Percentiles rank a stretch among this genome's conserved stretches.
Conservation (phyloP, 305 asterid genomes). For the Plantago lanceolata region DNA sequence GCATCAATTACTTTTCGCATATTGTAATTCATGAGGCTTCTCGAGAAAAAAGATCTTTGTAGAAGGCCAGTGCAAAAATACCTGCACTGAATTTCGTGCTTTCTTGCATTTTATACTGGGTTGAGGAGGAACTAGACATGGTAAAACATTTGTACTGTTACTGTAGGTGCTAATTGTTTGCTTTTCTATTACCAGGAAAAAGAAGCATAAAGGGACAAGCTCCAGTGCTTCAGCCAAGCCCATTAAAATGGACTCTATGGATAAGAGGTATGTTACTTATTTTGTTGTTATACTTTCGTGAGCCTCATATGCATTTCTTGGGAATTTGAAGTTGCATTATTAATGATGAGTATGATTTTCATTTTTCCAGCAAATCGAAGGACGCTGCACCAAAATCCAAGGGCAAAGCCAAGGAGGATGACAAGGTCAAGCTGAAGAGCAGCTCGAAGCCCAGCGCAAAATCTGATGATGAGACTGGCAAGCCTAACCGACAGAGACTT, state of each 20-base stretch:
- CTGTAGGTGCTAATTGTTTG: constrained; percentile 17
- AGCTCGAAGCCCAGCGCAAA: constrained; percentile 38
- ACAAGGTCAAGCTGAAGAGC: constrained; percentile 40
- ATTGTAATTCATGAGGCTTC: constrained; percentile 2
- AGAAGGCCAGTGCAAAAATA: background rate
- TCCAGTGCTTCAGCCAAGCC: constrained; percentile 49
- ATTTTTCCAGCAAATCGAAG: constrained; percentile 45
- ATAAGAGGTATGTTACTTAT: constrained; percentile 46
- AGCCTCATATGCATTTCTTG: background rate
- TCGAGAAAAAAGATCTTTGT: background rate
- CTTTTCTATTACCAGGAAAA: constrained; percentile 44
- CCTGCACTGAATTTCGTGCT: background rate
- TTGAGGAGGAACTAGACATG: background rate
- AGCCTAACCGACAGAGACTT: constrained; percentile 39
- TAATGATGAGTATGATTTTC: constrained; percentile 26
- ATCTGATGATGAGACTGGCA: constrained; percentile 33
- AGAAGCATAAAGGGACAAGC: constrained; percentile 47
- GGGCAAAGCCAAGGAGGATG: constrained; percentile 45
- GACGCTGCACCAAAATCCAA: constrained; percentile 43
- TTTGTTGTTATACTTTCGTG: background rate
- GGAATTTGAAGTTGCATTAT: constrained; percentile 3
- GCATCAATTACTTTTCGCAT: no score
- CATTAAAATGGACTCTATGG: constrained; percentile 42
- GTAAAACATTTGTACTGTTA: background rate
- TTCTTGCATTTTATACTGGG: background rate